These are phyloP conservation scores for Corymbia maculata DNA, from an alignment of 345 rosid species.

Conservation along the genomic window DNA sequence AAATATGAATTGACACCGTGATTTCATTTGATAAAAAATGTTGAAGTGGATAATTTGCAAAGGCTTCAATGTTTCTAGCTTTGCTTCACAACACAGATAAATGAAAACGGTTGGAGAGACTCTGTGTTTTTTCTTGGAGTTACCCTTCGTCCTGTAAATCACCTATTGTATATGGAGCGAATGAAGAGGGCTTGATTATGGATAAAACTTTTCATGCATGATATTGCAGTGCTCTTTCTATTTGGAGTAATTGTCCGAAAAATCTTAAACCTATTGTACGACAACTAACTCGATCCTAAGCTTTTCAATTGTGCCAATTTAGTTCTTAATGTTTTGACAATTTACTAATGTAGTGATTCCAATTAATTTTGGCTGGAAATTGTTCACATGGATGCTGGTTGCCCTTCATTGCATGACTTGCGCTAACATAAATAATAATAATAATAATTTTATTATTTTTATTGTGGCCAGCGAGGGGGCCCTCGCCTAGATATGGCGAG, in stretches of 20 bases:
- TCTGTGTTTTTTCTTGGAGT: not conserved
- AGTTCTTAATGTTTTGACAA: no score
- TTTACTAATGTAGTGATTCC: no score
- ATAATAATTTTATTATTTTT: no score
- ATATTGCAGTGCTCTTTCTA: not conserved
- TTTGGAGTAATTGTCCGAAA: not conserved
- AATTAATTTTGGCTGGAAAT: no score
- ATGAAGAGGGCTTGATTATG: not conserved
- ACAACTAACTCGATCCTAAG: no score
- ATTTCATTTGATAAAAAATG: not conserved
- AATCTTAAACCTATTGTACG: no score
- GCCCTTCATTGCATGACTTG: no score
- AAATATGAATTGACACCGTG: not conserved
- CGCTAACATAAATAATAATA: no score
- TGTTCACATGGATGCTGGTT: no score
- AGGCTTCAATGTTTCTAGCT: not conserved
- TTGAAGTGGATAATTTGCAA: not conserved
- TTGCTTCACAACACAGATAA: not conserved
- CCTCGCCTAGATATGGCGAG: no score
- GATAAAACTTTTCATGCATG: not conserved
- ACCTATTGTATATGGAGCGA: not conserved
- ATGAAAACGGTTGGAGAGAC: not conserved
- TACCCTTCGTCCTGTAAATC: not conserved
- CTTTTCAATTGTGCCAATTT: no score
- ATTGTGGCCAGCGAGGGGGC: no score